Percentiles rank a stretch among this genome's conserved stretches.
Conservation (phyloP, 768 basidiomycete genomes). For the Russula brevipes region DNA sequence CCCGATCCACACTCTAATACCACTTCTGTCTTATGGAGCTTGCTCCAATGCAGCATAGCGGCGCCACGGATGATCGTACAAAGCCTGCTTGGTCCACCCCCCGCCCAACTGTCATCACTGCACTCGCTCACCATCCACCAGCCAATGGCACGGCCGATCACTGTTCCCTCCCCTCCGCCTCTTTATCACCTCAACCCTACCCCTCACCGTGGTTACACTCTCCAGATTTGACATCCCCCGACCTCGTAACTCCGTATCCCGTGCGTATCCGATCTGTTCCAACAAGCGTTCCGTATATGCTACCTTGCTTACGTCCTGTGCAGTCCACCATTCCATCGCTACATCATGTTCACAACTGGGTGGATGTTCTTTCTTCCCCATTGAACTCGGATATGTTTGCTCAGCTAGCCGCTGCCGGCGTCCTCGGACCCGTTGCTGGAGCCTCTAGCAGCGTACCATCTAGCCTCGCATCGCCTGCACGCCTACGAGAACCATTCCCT, state of each 20-base stretch:
- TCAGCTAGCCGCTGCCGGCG: constrained; percentile 55
- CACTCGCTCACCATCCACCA: constrained; percentile 9
- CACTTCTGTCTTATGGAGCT: constrained; percentile 20
- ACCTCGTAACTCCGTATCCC: constrained; percentile 22
- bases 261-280: constrained; percentile 10
- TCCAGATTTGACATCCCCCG: constrained; percentile 27
- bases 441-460: constrained; percentile 40
- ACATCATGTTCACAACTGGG: constrained; percentile 45
- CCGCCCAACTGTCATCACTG: constrained; percentile 24
- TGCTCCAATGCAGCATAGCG: constrained; percentile 10
- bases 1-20: neutral
- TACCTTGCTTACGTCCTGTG: constrained; percentile 22
- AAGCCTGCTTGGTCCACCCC: constrained; percentile 33
- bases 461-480: constrained; percentile 27
- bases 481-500: constrained; percentile 8
- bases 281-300: neutral
- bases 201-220: constrained; percentile 34
- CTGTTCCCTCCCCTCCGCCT: constrained; percentile 12
- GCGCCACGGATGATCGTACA: constrained; percentile 14
- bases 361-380: constrained; percentile 53
- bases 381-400: constrained; percentile 58
- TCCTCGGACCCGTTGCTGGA: constrained; percentile 40
- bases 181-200: constrained; percentile 25
- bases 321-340: constrained; percentile 27
- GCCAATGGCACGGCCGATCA: constrained; percentile 13